phyloP scores from a whole-genome alignment of 2,329 filamentous ascomycete species.

The Metarhizium rileyi region DNA sequence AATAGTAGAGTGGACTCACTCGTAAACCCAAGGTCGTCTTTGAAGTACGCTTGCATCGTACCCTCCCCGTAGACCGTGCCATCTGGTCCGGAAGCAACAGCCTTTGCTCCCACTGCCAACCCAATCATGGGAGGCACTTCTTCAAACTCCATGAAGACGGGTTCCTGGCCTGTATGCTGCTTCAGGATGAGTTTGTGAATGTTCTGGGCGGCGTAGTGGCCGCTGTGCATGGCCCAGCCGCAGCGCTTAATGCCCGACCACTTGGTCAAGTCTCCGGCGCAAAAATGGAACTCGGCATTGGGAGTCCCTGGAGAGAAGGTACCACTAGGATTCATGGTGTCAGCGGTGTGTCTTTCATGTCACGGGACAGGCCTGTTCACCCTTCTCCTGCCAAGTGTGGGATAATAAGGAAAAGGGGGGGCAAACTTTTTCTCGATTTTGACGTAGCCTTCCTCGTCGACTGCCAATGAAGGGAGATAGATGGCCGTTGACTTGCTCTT shows the following conservation, averaged over 20 bases:
- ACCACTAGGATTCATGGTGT: slow-evolving; percentile 29
- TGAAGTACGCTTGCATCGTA: slow-evolving; percentile 54
- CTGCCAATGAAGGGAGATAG: slow-evolving; percentile 47
- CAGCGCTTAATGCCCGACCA: slow-evolving; percentile 78
- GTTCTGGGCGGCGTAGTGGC: slow-evolving; percentile 56
- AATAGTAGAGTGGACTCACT: slow-evolving; percentile 45
- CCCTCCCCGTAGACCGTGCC: slow-evolving; percentile 53
- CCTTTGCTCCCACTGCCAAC: slow-evolving; percentile 60
- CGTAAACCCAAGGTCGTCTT: slow-evolving; percentile 55
- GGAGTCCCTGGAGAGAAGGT: slow-evolving; percentile 43
- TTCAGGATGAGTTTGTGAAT: slow-evolving; percentile 52
- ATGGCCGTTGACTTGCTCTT: slow-evolving; percentile 50
- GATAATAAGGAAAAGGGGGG: slow-evolving; percentile 9
- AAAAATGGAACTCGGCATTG: slow-evolving; percentile 54
- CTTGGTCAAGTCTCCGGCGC: slow-evolving; percentile 56
- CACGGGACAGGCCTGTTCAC: not conserved
- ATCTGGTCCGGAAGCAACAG: slow-evolving; percentile 50
- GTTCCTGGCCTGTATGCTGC: slow-evolving; percentile 26
- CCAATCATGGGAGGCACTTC: slow-evolving; percentile 58
- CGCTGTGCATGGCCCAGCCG: slow-evolving; percentile 66
- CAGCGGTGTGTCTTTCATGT: not conserved
- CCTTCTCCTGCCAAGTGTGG: not conserved
- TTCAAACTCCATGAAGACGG: slow-evolving; percentile 38
- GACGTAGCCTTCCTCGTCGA: slow-evolving; percentile 58
- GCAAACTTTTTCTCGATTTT: slow-evolving; percentile 48